These are phyloP conservation scores for Castanopsis chinensis DNA, from an alignment of 306 rosid genomes.

Conservation along the genomic window DNA sequence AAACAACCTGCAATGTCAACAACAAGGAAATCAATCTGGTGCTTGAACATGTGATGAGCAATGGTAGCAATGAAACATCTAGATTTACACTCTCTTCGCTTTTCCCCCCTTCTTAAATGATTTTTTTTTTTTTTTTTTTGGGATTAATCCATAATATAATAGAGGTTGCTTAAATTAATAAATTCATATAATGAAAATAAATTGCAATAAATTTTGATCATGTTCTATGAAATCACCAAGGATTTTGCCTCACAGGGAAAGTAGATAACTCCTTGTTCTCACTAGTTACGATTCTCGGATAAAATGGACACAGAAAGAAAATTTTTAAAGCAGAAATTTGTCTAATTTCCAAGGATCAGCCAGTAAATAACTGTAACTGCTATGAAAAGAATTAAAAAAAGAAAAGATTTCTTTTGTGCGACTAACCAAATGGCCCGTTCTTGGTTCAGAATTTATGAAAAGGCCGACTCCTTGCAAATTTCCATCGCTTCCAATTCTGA, in stretches of 20 bases:
- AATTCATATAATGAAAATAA: neutral
- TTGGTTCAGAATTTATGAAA: conserved; percentile 79
- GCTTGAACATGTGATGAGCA: neutral
- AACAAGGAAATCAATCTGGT: neutral
- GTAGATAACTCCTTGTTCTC: neutral
- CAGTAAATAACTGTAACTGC: neutral
- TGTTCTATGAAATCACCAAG: neutral
- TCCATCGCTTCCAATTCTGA: conserved; percentile 86
- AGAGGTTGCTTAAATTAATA: too few species aligned
- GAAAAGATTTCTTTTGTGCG: neutral
- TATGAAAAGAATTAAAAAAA: neutral
- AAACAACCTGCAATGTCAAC: conserved; percentile 62
- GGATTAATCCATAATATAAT: neutral
- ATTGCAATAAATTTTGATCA: neutral
- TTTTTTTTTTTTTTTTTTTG: neutral
- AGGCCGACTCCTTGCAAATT: conserved; percentile 94
- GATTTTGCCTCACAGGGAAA: neutral
- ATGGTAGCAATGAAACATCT: neutral
- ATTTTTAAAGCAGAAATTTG: conserved; percentile 4
- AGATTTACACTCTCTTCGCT: neutral
- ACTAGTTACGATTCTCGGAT: neutral
- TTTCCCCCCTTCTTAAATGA: too few species aligned
- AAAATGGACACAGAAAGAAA: neutral
- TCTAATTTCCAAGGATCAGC: conserved; percentile 4
- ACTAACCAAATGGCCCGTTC: conserved; percentile 88